A percentile compares a stretch with the other conserved stretches of the same genome.
Conservation (phyloP, 306 rosid genomes). For the Oemleria cerasiformis region DNA sequence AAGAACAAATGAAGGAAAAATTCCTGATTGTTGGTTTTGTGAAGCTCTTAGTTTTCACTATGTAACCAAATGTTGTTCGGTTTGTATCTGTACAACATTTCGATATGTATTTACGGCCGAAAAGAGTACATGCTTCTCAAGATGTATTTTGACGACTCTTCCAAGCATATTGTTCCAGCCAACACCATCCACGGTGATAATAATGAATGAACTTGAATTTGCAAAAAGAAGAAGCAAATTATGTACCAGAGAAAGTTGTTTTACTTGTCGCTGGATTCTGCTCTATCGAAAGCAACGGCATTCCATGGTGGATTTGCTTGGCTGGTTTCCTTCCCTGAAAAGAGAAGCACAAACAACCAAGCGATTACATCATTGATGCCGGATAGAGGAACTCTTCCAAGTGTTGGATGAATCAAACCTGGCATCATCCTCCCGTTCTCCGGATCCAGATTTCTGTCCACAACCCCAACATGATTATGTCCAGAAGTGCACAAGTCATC, state of each 20-base stretch:
- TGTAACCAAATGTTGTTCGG: too few species aligned
- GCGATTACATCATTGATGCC: constrained; percentile 22
- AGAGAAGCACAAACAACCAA: constrained; percentile 27
- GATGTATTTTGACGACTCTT: neutral
- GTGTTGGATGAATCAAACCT: constrained; percentile 58
- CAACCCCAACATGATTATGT: constrained; percentile 27
- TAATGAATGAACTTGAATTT: neutral
- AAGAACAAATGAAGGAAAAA: too few species aligned
- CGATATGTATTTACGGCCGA: neutral
- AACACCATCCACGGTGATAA: neutral
- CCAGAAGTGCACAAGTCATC: constrained; percentile 26
- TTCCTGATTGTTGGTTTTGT: neutral
- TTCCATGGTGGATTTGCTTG: constrained; percentile 28
- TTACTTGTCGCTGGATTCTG: constrained; percentile 22
- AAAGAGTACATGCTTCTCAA: neutral
- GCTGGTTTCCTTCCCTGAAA: constrained; percentile 36
- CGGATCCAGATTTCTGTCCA: constrained; percentile 15
- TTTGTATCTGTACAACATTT: constrained; percentile 1
- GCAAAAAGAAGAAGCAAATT: neutral
- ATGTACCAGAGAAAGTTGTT: constrained; percentile 1
- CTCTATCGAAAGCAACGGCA: constrained; percentile 16
- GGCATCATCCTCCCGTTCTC: constrained; percentile 17
- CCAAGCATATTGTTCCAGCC: neutral
- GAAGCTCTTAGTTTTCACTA: constrained; percentile 5
- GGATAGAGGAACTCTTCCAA: constrained; percentile 24